These are phyloP conservation scores for Penicillium egyptiacum DNA, from an alignment of 495 filamentous ascomycete genomes.

Conservation along the genomic window DNA sequence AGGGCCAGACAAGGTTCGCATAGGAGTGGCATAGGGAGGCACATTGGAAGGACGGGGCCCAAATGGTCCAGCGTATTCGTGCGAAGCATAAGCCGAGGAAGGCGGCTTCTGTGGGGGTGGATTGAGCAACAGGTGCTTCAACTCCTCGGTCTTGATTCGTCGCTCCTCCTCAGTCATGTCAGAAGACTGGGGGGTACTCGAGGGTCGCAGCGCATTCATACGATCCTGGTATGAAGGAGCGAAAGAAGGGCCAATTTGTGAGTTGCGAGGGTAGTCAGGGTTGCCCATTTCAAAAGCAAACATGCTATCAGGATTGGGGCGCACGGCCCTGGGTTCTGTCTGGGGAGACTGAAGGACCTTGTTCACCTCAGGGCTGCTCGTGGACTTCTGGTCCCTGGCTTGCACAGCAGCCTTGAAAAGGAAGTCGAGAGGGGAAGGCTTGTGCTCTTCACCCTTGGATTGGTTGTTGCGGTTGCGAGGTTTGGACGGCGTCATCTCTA, in stretches of 20 bases:
- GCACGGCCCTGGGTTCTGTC: constrained; percentile 34
- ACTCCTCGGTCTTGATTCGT: constrained; percentile 44
- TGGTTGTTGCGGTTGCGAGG: constrained; percentile 27
- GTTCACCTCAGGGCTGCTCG: constrained; percentile 48
- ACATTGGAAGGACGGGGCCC: constrained; percentile 22
- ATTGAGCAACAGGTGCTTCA: constrained; percentile 51
- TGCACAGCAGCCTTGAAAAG: constrained; percentile 85
- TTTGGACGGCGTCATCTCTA: constrained; percentile 47
- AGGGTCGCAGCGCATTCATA: constrained; percentile 55
- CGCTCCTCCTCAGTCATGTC: constrained; percentile 41
- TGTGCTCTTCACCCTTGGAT: constrained; percentile 32
- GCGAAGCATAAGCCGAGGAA: constrained; percentile 25
- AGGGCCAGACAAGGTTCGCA: constrained; percentile 41
- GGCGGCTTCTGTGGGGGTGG: constrained; percentile 44
- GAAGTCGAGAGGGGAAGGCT: constrained; percentile 80
- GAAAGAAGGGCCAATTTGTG: constrained; percentile 61
- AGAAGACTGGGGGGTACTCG: constrained; percentile 25
- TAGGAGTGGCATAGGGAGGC: constrained; percentile 40
- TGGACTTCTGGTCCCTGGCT: constrained; percentile 45
- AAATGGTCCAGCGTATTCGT: constrained; percentile 16
- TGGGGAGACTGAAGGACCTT: constrained; percentile 37
- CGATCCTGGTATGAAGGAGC: constrained; percentile 66
- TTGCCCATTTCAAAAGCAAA: constrained; percentile 69
- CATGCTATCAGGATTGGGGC: constrained; percentile 50
- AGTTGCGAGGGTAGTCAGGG: constrained; percentile 35